Percentiles rank a stretch among this genome's conserved stretches.
Conservation (phyloP, 495 filamentous ascomycete genomes). For the Aspergillus taichungensis region DNA sequence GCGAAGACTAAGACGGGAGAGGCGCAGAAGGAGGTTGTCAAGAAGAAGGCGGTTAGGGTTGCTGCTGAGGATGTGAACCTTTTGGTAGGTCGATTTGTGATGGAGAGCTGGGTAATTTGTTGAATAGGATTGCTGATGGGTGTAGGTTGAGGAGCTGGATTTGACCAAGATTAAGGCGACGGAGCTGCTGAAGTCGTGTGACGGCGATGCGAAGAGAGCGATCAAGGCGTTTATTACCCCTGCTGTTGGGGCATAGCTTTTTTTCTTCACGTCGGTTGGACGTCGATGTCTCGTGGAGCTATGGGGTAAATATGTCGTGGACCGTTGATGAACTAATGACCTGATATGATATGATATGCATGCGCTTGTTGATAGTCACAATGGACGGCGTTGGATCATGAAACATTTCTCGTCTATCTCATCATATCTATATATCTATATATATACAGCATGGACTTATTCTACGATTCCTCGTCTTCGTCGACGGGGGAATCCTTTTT, state of each 20-base stretch:
- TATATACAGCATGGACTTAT: not conserved
- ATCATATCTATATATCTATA: not conserved
- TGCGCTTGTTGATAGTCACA: no score
- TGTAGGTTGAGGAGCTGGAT: slow-evolving; percentile 70
- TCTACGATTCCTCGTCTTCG: slow-evolving; percentile 12
- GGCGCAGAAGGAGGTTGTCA: slow-evolving; percentile 34
- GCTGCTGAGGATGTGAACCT: slow-evolving; percentile 56
- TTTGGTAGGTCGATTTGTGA: slow-evolving; percentile 41
- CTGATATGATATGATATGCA: no score
- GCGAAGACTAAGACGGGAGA: slow-evolving; percentile 16
- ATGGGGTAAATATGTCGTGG: no score
- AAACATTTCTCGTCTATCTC: no score
- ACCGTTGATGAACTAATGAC: not conserved
- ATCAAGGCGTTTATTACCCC: slow-evolving; percentile 54
- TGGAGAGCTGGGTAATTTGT: not conserved
- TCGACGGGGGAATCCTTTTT: slow-evolving; percentile 12
- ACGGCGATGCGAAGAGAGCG: slow-evolving; percentile 65
- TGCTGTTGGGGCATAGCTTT: slow-evolving; percentile 12
- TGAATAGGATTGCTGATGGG: not conserved
- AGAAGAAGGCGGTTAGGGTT: slow-evolving; percentile 55
- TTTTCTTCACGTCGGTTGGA: no score
- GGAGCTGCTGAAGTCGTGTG: slow-evolving; percentile 69
- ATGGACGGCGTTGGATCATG: no score
- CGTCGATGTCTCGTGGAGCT: no score
- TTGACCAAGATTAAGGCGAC: slow-evolving; percentile 73